Percentiles rank a stretch among this genome's conserved stretches.
These are phyloP conservation scores for Pyronema domesticum DNA, from an alignment of 495 filamentous ascomycete genomes.

Conservation along the genomic window DNA sequence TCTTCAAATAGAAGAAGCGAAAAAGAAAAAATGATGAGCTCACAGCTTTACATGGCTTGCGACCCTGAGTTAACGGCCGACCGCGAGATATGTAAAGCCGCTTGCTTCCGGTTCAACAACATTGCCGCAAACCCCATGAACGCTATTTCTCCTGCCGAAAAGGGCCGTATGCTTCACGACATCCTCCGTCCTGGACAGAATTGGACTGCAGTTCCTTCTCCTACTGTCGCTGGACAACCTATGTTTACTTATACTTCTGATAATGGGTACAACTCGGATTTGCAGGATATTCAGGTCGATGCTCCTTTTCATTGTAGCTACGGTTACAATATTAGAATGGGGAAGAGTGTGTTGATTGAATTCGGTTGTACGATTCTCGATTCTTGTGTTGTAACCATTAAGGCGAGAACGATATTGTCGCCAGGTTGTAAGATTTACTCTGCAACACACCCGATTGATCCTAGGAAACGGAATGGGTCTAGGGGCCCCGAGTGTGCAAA, in stretches of 20 bases:
- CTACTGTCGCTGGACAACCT: constrained; percentile 16
- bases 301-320: constrained; percentile 89
- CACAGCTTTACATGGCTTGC: constrained; percentile 63
- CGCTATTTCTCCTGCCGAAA: constrained; percentile 60
- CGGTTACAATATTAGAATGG: constrained; percentile 83
- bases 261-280: constrained; percentile 31
- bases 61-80: constrained; percentile 66
- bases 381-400: constrained; percentile 54
- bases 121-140: constrained; percentile 54
- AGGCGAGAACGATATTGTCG: constrained; percentile 62
- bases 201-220: constrained; percentile 9
- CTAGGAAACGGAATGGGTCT: constrained; percentile 54
- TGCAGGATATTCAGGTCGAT: constrained; percentile 62
- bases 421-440: constrained; percentile 78
- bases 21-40: constrained; percentile 85
- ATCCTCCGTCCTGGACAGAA: constrained; percentile 33
- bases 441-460: constrained; percentile 57
- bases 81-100: constrained; percentile 67
- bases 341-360: constrained; percentile 70
- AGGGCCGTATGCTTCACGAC: constrained; percentile 60
- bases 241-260: constrained; percentile 17
- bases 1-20: constrained; percentile 31
- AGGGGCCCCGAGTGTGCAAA: constrained; percentile 54
- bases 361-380: constrained; percentile 79
- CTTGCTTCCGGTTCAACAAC: constrained; percentile 79